Conservation (phyloP, 202 grass and related monocot species). For the Miscanthus sacchariflorus region DNA sequence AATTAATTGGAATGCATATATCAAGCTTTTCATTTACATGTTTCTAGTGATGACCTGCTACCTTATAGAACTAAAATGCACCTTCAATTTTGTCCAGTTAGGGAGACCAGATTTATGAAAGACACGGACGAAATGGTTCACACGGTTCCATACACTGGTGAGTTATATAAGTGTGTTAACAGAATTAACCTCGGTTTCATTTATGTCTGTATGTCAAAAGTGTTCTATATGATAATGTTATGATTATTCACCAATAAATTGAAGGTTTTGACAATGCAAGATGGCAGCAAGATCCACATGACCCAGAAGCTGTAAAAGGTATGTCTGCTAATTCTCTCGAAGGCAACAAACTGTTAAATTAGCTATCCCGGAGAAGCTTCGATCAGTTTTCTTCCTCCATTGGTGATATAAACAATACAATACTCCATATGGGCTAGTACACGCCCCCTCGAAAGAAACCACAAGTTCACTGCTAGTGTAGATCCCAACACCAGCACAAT, state of each 20-base stretch:
- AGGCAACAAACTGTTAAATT: not conserved
- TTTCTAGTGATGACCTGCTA: not conserved
- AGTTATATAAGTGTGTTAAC: not conserved
- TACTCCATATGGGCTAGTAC: not conserved
- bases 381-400: not conserved
- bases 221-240: not conserved
- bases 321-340: slow-evolving; percentile 3
- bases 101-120: slow-evolving; percentile 1
- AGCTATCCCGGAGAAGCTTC: not conserved
- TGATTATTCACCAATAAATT: not conserved
- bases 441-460: not conserved
- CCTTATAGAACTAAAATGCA: not conserved
- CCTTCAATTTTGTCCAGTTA: slow-evolving; percentile 21
- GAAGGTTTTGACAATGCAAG: slow-evolving; percentile 15
- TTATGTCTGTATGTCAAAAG: not conserved
- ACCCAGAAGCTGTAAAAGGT: slow-evolving; percentile 1
- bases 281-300: slow-evolving; percentile 26
- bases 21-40: not conserved
- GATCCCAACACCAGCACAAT: not conserved
- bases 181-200: too few species aligned
- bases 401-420: not conserved
- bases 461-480: not conserved
- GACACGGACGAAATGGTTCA: slow-evolving; percentile 7
- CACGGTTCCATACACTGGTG: slow-evolving; percentile 42
- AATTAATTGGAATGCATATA: not conserved